Base-by-base conservation (phyloP, 257 asterid species). In the Primulina tabacum region DNA sequence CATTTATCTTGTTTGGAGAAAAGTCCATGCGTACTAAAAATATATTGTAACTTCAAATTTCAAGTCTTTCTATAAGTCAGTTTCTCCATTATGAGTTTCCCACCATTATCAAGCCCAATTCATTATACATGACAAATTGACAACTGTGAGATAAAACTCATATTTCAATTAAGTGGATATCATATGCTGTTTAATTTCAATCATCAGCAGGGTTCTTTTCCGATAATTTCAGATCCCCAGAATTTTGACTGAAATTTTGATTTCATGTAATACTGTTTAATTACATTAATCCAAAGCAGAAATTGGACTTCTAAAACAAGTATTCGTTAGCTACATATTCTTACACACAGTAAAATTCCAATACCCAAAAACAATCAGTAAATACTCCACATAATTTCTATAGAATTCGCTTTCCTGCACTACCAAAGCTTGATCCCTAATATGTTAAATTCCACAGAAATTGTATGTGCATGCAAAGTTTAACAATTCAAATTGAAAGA, bases 251-350 rank as follows among this genome's bases (percentile, higher is more conserved):
- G 43, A 55, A 28, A 28, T 1, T n/a, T 32, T 29, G 5, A 34
- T 33, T 38, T 18, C 17, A 21, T 32, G 52, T 53, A 9, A 17
- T 63, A 34, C 17, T 35, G 2, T 16, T 63, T 33, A 34, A 63
- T 37, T 37, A n/a, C 12, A 5, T 62, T 32, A 62, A 43, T 62
- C 40, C 18, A 21, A 30, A 64, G 68, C 57, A 35, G 68, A 64
- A 64, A 64, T 24, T 18, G 56, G 35, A 9, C 43, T 33, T 64
- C 24, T 29, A 62, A 40, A 33, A 30, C 47, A 30, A 62, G 47
- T 14, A 32, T 16, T n/a, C 67, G n/a, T 11, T 6, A 21, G 35
- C 34, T 17, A 43, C 29, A 11, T 40, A 64, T 38, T 33, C 67
- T 64, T 64, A 24, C 14, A 38, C 17, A 38, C 14, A 8, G 35